Base-by-base conservation (phyloP, 495 filamentous ascomycete species). In the Hyaloscypha hepaticicola region DNA sequence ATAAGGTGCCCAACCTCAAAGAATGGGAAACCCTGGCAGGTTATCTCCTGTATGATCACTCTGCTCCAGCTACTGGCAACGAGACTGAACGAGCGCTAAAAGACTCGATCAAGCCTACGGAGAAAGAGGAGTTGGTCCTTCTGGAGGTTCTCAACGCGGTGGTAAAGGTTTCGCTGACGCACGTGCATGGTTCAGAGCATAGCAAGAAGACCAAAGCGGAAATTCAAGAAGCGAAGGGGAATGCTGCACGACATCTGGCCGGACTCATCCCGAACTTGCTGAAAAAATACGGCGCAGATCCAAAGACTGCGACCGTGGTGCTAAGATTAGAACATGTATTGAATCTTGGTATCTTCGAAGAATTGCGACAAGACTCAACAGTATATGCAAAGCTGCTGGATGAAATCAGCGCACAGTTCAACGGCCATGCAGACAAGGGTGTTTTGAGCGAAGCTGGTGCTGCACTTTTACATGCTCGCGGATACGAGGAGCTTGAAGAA, bases 1-100 rank as follows among this genome's bases (percentile, higher is more conserved):
- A 95, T 31, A 87, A 89, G 64, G 83, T 97, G 63, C 79, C 84
- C 9, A 90, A 94, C 66, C 79, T 97, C 14, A 81, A 83, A 58
- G 87, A 92, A 57, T 99, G 96, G 96, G 90, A 97, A 72, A 82
- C 88, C 0, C 77, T 98, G 27, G 90, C 91, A 27, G 91, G 90
- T 7, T 98, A 97, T 77, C 82, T 99, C 11, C 80, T 99, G 1
- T 96, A 92, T 68, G 95, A 99, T 67, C 91, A 97, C 73, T 93
- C 92, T 0, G 83, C 66, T 11, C 58, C 58, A 19, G 8, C 57
- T 22, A 50, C 12, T 21, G 60, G 55, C 12, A 57, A 64, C 27
- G 65, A 64, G 48, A 53, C 49, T n/a, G 61, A 67, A n/a, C 41
- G 60, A 24, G 68, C 65, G 1, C 22, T 72, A 21, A 63, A 60